A percentile compares a stretch with the other conserved stretches of the same genome.
Evolutionary conservation across 2,329 filamentous ascomycete genomes (phyloP).

Genomic region (Cytospora mali): DNA sequence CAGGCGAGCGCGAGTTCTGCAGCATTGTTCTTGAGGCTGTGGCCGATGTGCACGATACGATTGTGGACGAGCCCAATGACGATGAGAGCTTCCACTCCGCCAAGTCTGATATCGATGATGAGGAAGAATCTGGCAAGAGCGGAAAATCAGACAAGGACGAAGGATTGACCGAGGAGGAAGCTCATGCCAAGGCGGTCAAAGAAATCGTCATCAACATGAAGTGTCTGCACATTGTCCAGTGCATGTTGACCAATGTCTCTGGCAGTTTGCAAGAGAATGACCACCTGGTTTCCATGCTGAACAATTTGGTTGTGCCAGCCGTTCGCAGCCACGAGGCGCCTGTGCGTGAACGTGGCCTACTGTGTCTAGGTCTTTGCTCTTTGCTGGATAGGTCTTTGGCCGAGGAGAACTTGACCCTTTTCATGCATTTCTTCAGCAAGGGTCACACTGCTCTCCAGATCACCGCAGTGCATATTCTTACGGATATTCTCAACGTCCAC

Average conservation of each 20-base stretch:
- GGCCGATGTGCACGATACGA: slow-evolving; percentile 94
- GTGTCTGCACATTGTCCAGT: slow-evolving; percentile 94
- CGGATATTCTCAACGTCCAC: slow-evolving; percentile 89
- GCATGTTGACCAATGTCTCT: slow-evolving; percentile 92
- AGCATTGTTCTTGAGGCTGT: slow-evolving; percentile 89
- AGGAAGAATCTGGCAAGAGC: slow-evolving; percentile 56
- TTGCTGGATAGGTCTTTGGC: slow-evolving; percentile 89
- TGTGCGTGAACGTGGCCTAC: slow-evolving; percentile 84
- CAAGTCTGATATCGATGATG: slow-evolving; percentile 77
- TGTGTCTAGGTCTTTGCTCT: slow-evolving; percentile 89
- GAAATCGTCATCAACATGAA: slow-evolving; percentile 99
- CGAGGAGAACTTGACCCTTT: slow-evolving; percentile 87
- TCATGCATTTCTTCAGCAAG: slow-evolving; percentile 94
- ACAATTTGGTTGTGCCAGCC: slow-evolving; percentile 93
- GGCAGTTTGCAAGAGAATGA: slow-evolving; percentile 87
- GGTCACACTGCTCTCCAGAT: slow-evolving; percentile 89
- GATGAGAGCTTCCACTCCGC: slow-evolving; percentile 95
- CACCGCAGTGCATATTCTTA: slow-evolving; percentile 86
- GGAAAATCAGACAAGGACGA: slow-evolving; percentile 45
- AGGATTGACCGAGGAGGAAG: slow-evolving; percentile 64
- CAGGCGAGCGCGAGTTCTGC: slow-evolving; percentile 81
- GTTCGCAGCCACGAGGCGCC: slow-evolving; percentile 92
- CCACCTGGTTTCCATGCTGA: slow-evolving; percentile 94
- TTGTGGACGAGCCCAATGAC: slow-evolving; percentile 62
- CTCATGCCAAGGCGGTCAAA: slow-evolving; percentile 74